phyloP scores from a whole-genome alignment of 225 moss, liverwort and hornwort species.

The Sphagnum tenellum region DNA sequence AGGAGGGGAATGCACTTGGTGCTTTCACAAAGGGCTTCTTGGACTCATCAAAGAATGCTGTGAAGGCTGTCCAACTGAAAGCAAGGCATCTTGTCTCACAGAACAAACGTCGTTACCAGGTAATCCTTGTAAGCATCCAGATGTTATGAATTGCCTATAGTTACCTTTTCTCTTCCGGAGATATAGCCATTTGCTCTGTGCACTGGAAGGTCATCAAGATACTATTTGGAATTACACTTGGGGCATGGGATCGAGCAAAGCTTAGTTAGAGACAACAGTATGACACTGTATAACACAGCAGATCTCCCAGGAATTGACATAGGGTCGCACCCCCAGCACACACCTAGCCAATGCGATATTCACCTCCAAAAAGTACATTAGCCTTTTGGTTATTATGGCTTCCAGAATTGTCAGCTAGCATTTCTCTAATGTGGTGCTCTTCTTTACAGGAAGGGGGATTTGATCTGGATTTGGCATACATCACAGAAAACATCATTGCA shows the following conservation, averaged over 20 bases:
- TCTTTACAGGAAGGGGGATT: slow-evolving; percentile 41
- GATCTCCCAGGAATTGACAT: no score
- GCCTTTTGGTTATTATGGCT: neutral
- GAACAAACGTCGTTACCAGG: slow-evolving; percentile 99
- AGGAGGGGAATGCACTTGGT: slow-evolving; percentile 69
- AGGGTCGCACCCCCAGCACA: no score
- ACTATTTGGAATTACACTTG: no score
- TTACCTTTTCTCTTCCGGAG: no score
- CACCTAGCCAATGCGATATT: neutral
- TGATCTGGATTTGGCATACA: slow-evolving; percentile 48
- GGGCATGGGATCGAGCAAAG: no score
- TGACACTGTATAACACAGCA: no score
- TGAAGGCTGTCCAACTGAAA: slow-evolving; percentile 84
- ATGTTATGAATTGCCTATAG: no score
- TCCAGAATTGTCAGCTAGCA: neutral
- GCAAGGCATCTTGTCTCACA: slow-evolving; percentile 96
- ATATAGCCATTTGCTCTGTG: no score
- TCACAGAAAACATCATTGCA: slow-evolving; percentile 58
- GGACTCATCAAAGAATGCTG: slow-evolving; percentile 79
- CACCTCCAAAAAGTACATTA: neutral
- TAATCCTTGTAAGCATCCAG: slow-evolving; percentile 13
- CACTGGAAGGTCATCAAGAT: no score
- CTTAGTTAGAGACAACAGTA: no score
- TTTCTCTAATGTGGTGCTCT: neutral
- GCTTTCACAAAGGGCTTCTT: slow-evolving; percentile 81